Evolutionary conservation across 208 protist genomes (phyloP), one percentile per base, ranked within the genome.

Genomic region (Trichomonas vaginalis): DNA sequence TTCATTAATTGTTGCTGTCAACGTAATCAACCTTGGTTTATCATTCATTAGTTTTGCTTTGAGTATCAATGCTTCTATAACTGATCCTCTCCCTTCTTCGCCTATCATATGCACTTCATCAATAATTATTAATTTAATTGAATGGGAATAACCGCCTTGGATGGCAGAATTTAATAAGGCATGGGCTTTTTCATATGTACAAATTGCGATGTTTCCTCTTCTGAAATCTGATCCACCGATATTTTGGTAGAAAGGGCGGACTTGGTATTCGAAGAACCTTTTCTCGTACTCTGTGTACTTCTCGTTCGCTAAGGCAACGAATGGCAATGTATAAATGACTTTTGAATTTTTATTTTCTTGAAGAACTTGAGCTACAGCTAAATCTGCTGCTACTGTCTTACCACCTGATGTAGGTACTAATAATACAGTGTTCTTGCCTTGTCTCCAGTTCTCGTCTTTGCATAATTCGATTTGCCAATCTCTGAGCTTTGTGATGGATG

Each of bases 71-170:
- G 86, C 86, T 51, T 92, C 86, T 39, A 92, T 92, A 17, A 47
- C 42, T 45, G 86, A 14, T 21, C 86, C 86, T 48, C 86, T 35
- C 32, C 27, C 6, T 51, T 92, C 45, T 37, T 92, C 86, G 37
- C 86, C 45, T 14, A 92, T 37, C 86, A 92, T 51, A 51, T 92
- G 86, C 48, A 92, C 46, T 92, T 92, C 86, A 92, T 92, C 86
- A 51, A 92, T 92, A 35, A 92, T 47, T 17, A 92, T 45, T 48
- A 92, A 32, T 92, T 92, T 92, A 10, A 92, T 92, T 17, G 23
- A 15, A 39, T 92, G 0, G 4, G 39, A 3, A 51, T 92, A 92
- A 39, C 37, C 46, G 9, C 86, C 86, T 39, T 35, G 17, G 2
- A 56, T 42, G 0, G 86, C 86, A 21, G 86, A 6, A 92, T 92